Base-by-base conservation (phyloP, 495 filamentous ascomycete species). In the Podospora didyma region DNA sequence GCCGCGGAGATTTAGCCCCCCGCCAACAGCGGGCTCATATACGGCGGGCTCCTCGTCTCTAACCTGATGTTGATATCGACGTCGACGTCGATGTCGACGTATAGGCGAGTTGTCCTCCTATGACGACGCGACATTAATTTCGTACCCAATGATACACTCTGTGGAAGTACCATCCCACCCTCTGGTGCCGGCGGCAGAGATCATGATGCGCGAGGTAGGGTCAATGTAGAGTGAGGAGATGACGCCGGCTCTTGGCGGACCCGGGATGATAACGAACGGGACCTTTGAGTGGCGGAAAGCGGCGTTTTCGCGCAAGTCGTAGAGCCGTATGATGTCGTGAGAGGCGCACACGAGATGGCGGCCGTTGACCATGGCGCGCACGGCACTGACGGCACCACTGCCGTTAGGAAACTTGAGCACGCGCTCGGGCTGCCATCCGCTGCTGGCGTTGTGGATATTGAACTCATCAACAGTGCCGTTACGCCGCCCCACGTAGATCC, bases 401-500 rank as follows among this genome's bases (percentile, higher is more conserved):
- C 92, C 95, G 19, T 83, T 79, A 2, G 93, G 94, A 63, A 98
- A 92, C 63, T 89, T 93, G 69, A 98, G 90, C 5, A 83, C 83
- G n/a, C 95, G 82, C 60, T 87, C 82, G 0, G 90, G 85, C 60
- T 82, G 77, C 67, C 81, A 79, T 6, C 65, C 63, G 20, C 63
- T 51, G 1, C 90, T 76, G 0, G 92, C 90, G 58, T 91, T 92
- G 72, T 94, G 90, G 44, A 97, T 74, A 69, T 82, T 89, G 70
- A 87, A 98, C 67, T 98, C 94, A 56, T 98, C 94, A 1, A 98
- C 94, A 0, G 90, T 96, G 53, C 90, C 89, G 71, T 97, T 98
- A 51, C 95, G 80, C 37, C 94, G 82, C 5, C 94, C 94, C 16
- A 88, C 91, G 71, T 96, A 98, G 54, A 98, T 91, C 71, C 81